These are phyloP conservation scores for Solanum paucissectum DNA, from an alignment of 257 asterid species.

Conservation along the genomic window DNA sequence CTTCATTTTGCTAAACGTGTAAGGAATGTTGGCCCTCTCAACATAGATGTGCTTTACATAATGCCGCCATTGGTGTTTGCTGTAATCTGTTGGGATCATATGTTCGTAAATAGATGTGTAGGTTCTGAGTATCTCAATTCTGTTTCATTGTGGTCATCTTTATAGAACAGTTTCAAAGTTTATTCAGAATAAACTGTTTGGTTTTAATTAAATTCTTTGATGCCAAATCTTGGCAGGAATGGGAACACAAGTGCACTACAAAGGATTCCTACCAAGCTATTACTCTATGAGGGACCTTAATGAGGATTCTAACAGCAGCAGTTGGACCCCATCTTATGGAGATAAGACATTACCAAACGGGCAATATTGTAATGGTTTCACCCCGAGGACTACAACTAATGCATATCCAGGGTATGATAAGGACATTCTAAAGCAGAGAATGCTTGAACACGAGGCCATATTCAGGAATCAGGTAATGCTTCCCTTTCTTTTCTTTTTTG, in stretches of 20 bases:
- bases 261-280: conserved; percentile 61
- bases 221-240: conserved; percentile 40
- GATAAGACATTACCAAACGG: conserved; percentile 45
- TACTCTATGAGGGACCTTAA: conserved; percentile 85
- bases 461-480: conserved; percentile 66
- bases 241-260: conserved; percentile 79
- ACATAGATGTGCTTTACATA: background rate
- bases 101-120: background rate
- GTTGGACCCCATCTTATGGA: conserved; percentile 63
- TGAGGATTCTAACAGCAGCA: conserved; percentile 78
- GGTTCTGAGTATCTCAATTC: background rate
- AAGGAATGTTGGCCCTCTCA: background rate
- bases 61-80: background rate
- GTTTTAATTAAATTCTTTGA: background rate
- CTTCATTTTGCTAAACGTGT: background rate
- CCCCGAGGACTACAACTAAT: conserved; percentile 33
- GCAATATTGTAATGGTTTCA: conserved; percentile 55
- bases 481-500: background rate
- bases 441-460: conserved; percentile 94
- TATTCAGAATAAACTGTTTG: background rate
- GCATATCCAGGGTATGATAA: conserved; percentile 50
- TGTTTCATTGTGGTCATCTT: background rate
- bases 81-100: background rate
- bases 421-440: conserved; percentile 74
- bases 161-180: background rate